These are phyloP conservation scores for Cicer pinnatifidum DNA, from an alignment of 306 rosid genomes.

Conservation along the genomic window DNA sequence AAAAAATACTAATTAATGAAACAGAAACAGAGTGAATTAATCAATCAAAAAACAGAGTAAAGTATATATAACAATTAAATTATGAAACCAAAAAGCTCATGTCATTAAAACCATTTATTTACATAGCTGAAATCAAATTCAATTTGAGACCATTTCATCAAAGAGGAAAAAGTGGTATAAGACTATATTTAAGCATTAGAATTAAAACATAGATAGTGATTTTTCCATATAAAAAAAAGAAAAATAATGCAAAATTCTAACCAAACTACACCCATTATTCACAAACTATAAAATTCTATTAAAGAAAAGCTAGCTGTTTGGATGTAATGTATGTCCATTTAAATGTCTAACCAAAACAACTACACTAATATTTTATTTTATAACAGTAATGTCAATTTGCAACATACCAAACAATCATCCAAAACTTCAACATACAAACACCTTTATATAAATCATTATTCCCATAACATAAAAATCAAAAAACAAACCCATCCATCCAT, in stretches of 20 bases:
- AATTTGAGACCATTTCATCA: conserved; percentile 1
- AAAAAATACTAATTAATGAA: too few relatives aligned
- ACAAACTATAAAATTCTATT: conserved; percentile 13
- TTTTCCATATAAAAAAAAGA: background rate
- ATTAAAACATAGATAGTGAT: background rate
- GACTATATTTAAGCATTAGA: background rate
- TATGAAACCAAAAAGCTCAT: background rate
- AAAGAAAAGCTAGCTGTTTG: conserved; percentile 32
- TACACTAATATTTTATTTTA: conserved; percentile 31
- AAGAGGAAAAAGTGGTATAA: background rate
- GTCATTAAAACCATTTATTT: background rate
- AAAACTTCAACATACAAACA: conserved; percentile 15
- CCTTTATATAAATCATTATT: conserved; percentile 46
- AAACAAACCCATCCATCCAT: background rate
- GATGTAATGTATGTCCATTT: conserved; percentile 26
- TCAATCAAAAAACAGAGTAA: background rate
- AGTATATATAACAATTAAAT: background rate
- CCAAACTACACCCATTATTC: background rate
- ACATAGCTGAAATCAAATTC: conserved; percentile 1
- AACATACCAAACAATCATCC: conserved; percentile 36
- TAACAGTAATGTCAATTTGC: conserved; percentile 42
- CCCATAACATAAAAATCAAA: conserved; percentile 13
- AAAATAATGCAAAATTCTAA: conserved; percentile 12
- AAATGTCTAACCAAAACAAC: conserved; percentile 29
- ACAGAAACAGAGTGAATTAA: background rate